phyloP scores from a whole-genome alignment of 1,284 basidiomycete species.

The Chiua sp. region DNA sequence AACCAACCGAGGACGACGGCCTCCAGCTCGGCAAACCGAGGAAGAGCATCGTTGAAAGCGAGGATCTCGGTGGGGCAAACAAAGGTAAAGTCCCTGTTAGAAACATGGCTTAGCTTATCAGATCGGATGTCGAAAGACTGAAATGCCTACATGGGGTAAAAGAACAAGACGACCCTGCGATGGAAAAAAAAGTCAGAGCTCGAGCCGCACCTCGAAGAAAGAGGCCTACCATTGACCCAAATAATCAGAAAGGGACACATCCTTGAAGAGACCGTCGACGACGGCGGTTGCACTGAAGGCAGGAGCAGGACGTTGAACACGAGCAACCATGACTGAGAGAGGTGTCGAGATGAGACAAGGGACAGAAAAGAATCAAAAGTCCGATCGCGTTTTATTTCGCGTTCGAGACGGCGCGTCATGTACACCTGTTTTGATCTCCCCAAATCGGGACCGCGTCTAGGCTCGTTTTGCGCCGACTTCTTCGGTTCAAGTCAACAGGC shows the following conservation, averaged over 20 bases:
- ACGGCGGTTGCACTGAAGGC: slow-evolving; percentile 79
- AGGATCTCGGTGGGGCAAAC: slow-evolving; percentile 95
- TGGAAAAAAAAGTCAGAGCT: slow-evolving; percentile 9
- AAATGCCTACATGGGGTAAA: slow-evolving; percentile 77
- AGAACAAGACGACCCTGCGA: slow-evolving; percentile 75
- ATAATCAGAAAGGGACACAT: slow-evolving; percentile 75
- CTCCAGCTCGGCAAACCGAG: slow-evolving; percentile 74
- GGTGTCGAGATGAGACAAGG: neutral
- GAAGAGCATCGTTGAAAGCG: slow-evolving; percentile 87
- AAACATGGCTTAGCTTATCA: neutral
- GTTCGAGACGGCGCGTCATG: slow-evolving; percentile 30
- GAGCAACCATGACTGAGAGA: slow-evolving; percentile 61
- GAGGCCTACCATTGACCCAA: slow-evolving; percentile 79
- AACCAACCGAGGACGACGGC: slow-evolving; percentile 76
- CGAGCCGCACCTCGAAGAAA: neutral
- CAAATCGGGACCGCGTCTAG: neutral
- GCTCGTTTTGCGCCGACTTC: too few relatives aligned
- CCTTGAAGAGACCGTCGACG: slow-evolving; percentile 76
- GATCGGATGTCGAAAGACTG: slow-evolving; percentile 15
- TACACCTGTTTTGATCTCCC: slow-evolving; percentile 22
- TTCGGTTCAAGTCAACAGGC: too few relatives aligned
- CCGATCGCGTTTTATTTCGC: slow-evolving; percentile 24
- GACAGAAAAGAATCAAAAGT: neutral
- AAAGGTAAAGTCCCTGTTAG: slow-evolving; percentile 75
- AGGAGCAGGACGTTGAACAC: slow-evolving; percentile 80